Evolutionary conservation across 2,329 filamentous ascomycete species (phyloP).

Genomic region (Raffaelea albimanens): DNA sequence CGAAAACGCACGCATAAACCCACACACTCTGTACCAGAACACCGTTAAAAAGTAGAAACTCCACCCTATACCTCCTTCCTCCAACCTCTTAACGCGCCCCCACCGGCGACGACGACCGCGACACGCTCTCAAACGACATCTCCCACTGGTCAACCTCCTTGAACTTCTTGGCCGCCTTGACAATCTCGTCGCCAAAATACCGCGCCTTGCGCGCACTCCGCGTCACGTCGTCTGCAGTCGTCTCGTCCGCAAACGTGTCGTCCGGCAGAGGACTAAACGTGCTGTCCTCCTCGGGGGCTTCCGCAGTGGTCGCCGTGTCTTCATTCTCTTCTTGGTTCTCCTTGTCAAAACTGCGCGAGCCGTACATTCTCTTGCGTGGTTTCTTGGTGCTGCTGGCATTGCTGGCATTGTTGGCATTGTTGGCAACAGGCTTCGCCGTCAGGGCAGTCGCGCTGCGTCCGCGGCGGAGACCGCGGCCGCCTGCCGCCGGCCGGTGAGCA

Average conservation of each 20-base stretch:
- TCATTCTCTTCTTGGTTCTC: slow-evolving; percentile 37
- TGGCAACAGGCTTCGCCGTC: not conserved
- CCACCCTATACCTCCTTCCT: not conserved
- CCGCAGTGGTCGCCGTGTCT: slow-evolving; percentile 11
- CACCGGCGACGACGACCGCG: slow-evolving; percentile 43
- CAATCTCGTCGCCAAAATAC: slow-evolving; percentile 37
- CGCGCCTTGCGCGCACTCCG: slow-evolving; percentile 2
- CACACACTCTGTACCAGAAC: no score
- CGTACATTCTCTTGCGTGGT: slow-evolving; percentile 37
- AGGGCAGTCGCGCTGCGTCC: slow-evolving; percentile 2
- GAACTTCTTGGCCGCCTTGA: slow-evolving; percentile 52
- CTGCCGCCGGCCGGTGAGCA: slow-evolving; percentile 29
- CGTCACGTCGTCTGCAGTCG: slow-evolving; percentile 16
- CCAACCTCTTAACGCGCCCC: slow-evolving; percentile 32
- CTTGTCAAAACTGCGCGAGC: slow-evolving; percentile 39
- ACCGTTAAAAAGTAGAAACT: no score
- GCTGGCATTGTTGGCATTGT: not conserved
- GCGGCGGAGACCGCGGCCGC: slow-evolving; percentile 16
- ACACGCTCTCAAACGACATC: slow-evolving; percentile 56
- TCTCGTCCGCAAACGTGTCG: slow-evolving; percentile 31
- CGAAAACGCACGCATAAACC: no score
- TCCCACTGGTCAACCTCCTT: slow-evolving; percentile 61
- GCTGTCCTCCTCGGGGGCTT: slow-evolving; percentile 22
- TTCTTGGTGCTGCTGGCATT: slow-evolving; percentile 10
- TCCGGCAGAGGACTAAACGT: slow-evolving; percentile 34